Evolutionary conservation across 257 asterid genomes (phyloP), one percentile per base, ranked within the genome.

Genomic region (Jacaranda copaia): DNA sequence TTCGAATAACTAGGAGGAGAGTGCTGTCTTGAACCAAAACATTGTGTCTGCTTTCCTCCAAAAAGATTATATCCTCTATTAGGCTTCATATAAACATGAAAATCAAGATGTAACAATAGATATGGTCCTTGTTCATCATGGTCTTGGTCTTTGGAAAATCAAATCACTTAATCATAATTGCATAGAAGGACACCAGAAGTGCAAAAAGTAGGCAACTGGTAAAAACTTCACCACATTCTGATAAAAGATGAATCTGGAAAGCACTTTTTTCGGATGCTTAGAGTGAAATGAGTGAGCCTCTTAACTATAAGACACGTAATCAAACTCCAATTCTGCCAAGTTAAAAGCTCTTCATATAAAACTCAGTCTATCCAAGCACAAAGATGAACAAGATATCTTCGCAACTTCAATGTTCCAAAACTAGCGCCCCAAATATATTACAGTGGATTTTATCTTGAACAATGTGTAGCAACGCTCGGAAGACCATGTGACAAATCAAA

Each of bases 141-240:
- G 2, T 25, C 32, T 25, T 25, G 2, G 32, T 25, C 32, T 25
- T 25, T 25, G 32, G 32, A 25, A 25, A 25, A 25, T 25, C 32
- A 25, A 25, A 25, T 25, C 32, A 25, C 32, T 25, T 25, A 25
- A 25, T 25, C 32, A 25, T 25, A 25, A 25, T 25, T 25, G 68
- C 60, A 63, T 42, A 58, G n/a, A 40, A 20, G 39, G 16, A 71
- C 65, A n/a, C 57, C 55, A 62, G 42, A 76, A 72, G 32, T 68
- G 59, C 64, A 72, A 49, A 62, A 9, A 32, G 11, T 12, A 18
- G 69, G 72, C 65, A 53, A 57, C 62, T 61, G 35, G 61, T 16
- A 32, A 38, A 39, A 69, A 42, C 64, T 61, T 56, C 64, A 25
- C 70, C 40, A 15, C 48, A 43, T 69, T 59, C 20, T 39, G 55